Conservation (phyloP, 345 rosid species). For the Aquilaria malaccensis region DNA sequence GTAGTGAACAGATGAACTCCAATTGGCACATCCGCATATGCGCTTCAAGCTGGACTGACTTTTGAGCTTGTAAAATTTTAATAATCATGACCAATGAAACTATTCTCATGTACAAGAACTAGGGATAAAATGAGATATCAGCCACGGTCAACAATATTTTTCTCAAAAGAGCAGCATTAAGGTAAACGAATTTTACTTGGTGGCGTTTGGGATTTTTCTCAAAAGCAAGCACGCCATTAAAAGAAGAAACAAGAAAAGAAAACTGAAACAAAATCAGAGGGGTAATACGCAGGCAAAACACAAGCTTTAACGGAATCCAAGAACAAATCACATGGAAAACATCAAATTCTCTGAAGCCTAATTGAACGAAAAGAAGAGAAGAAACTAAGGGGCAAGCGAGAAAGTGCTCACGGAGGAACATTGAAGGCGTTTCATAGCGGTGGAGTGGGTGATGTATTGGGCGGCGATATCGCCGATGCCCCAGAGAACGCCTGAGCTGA, state of each 20-base stretch:
- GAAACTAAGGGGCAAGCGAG: not conserved
- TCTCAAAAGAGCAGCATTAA: not conserved
- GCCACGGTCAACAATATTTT: too few relatives aligned
- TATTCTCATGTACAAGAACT: too few relatives aligned
- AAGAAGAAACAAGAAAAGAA: not conserved
- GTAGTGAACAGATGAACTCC: too few relatives aligned
- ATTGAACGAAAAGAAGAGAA: not conserved
- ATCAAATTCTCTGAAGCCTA: not conserved
- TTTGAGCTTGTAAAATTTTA: too few relatives aligned
- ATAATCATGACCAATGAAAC: too few relatives aligned
- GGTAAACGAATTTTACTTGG: conserved; percentile 5
- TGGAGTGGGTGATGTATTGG: conserved; percentile 73
- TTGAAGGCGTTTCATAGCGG: conserved; percentile 42
- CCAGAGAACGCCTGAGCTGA: conserved; percentile 87
- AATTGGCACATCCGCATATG: too few relatives aligned
- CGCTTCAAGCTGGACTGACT: too few relatives aligned
- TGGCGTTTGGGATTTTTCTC: too few relatives aligned
- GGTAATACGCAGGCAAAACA: not conserved
- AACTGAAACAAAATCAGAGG: too few relatives aligned
- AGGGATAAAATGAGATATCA: too few relatives aligned
- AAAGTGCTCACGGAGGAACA: conserved; percentile 18
- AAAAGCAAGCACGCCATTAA: too few relatives aligned
- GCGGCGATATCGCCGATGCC: conserved; percentile 83
- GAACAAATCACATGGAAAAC: not conserved
- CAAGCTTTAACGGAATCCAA: not conserved